Percentiles rank a stretch among this genome's conserved stretches.
These are phyloP conservation scores for Quercus parvula DNA, from an alignment of 306 rosid genomes.

Conservation along the genomic window DNA sequence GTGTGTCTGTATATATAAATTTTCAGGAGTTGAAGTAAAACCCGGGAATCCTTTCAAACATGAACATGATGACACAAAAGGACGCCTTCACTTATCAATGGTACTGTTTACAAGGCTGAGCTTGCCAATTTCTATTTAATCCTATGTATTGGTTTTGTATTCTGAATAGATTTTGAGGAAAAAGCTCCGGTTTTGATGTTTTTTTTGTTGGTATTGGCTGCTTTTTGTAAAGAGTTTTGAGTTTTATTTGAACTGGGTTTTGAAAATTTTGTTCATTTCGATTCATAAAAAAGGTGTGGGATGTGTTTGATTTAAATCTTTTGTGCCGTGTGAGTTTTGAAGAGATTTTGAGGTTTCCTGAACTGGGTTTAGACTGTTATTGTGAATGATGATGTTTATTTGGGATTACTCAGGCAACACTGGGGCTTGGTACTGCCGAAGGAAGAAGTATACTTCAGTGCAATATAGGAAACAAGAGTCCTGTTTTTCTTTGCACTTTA, in stretches of 20 bases:
- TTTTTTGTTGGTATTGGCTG: not conserved
- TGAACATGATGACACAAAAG: conserved; percentile 42
- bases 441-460: conserved; percentile 76
- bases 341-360: not conserved
- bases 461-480: conserved; percentile 76
- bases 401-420: conserved; percentile 49
- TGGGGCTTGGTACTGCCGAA: conserved; percentile 61
- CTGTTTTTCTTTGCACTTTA: conserved; percentile 73
- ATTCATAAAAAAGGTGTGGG: not conserved
- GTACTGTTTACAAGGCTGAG: conserved; percentile 23
- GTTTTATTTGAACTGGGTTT: not conserved
- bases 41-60: conserved; percentile 76
- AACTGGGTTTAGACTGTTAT: not conserved
- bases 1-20: not conserved
- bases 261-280: not conserved
- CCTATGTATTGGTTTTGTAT: not conserved
- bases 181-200: not conserved
- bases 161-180: not conserved
- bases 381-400: not conserved
- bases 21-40: conserved; percentile 75
- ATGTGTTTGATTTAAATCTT: not conserved
- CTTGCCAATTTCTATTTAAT: not conserved
- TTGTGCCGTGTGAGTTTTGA: not conserved
- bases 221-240: not conserved
- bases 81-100: conserved; percentile 89